A percentile compares a stretch with the other conserved stretches of the same genome.
Conservation (phyloP, 1,139 yeast species). For the Saccharomyces hybrid region DNA sequence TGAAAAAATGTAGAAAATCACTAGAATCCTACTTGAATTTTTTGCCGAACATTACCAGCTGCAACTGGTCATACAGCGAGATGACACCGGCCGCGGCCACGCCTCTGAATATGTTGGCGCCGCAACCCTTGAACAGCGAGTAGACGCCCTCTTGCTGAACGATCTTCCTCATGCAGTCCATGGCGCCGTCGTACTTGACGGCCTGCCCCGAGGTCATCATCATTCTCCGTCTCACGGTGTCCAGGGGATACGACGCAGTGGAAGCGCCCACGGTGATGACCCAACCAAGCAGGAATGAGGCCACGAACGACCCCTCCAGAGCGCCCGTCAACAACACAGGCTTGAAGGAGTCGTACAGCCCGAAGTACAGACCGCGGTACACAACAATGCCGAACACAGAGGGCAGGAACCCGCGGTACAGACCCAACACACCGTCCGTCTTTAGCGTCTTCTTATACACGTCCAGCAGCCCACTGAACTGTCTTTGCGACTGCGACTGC, state of each 20-base stretch:
- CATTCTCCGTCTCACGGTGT: constrained; percentile 82
- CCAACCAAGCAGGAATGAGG: constrained; percentile 75
- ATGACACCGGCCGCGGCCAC: constrained; percentile 85
- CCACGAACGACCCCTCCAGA: constrained; percentile 62
- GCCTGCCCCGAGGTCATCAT: constrained; percentile 83
- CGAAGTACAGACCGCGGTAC: constrained; percentile 80
- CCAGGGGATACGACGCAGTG: constrained; percentile 74
- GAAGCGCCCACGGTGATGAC: constrained; percentile 73
- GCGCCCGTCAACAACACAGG: constrained; percentile 69
- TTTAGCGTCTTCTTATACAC: constrained; percentile 73
- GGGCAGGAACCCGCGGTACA: constrained; percentile 80
- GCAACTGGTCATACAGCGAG: constrained; percentile 73
- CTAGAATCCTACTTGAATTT: constrained; percentile 39
- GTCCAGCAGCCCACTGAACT: constrained; percentile 70
- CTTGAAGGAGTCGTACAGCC: constrained; percentile 72
- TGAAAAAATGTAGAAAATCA: no score
- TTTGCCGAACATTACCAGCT: constrained; percentile 66
- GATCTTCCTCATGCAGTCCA: constrained; percentile 65
- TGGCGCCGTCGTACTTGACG: constrained; percentile 67
- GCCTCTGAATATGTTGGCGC: constrained; percentile 83
- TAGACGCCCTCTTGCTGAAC: constrained; percentile 65
- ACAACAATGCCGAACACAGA: constrained; percentile 74
- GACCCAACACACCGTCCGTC: constrained; percentile 72
- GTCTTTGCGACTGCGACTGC: constrained; percentile 43
- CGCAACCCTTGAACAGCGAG: constrained; percentile 79